Percentiles rank a stretch among this genome's conserved stretches.
Evolutionary conservation across 2,329 filamentous ascomycete genomes (phyloP).

Genomic region (Xylaria arbuscula): DNA sequence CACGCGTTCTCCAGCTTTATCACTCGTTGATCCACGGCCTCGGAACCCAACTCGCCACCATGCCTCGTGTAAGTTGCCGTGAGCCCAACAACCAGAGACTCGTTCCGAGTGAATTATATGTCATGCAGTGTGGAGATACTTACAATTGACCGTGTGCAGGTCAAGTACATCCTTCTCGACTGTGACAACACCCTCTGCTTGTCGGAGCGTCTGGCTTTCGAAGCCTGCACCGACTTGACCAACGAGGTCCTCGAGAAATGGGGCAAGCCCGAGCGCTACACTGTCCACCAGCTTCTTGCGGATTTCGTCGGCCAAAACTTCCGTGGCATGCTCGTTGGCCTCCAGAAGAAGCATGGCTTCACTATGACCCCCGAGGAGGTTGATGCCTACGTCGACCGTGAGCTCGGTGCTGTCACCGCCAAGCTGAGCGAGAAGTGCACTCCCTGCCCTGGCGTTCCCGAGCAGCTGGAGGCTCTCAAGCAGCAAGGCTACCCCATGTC

Average conservation of each 20-base stretch:
- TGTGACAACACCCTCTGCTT: slow-evolving; percentile 81
- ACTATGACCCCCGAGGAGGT: slow-evolving; percentile 69
- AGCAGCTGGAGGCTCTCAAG: slow-evolving; percentile 68
- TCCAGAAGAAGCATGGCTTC: slow-evolving; percentile 77
- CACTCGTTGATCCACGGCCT: slow-evolving; percentile 11
- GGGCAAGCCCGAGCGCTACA: slow-evolving; percentile 71
- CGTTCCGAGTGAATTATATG: background rate
- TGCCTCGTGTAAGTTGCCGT: slow-evolving; percentile 51
- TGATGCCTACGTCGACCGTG: slow-evolving; percentile 72
- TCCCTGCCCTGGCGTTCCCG: slow-evolving; percentile 69
- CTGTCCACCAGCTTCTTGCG: slow-evolving; percentile 73
- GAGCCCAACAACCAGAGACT: background rate
- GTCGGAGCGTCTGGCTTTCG: slow-evolving; percentile 79
- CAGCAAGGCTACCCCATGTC: slow-evolving; percentile 72
- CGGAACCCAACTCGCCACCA: slow-evolving; percentile 42
- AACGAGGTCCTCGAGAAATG: slow-evolving; percentile 77
- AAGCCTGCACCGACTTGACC: slow-evolving; percentile 78
- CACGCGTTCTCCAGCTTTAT: slow-evolving; percentile 4
- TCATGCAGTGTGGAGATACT: slow-evolving; percentile 18
- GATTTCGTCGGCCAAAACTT: slow-evolving; percentile 85
- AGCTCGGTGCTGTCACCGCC: slow-evolving; percentile 75
- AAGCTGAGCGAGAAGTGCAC: slow-evolving; percentile 72
- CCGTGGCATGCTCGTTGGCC: slow-evolving; percentile 76
- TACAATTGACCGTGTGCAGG: slow-evolving; percentile 53
- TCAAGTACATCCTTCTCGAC: slow-evolving; percentile 71